Conservation (phyloP, 805 yeast genomes). For the Allodekkera sacchari region DNA sequence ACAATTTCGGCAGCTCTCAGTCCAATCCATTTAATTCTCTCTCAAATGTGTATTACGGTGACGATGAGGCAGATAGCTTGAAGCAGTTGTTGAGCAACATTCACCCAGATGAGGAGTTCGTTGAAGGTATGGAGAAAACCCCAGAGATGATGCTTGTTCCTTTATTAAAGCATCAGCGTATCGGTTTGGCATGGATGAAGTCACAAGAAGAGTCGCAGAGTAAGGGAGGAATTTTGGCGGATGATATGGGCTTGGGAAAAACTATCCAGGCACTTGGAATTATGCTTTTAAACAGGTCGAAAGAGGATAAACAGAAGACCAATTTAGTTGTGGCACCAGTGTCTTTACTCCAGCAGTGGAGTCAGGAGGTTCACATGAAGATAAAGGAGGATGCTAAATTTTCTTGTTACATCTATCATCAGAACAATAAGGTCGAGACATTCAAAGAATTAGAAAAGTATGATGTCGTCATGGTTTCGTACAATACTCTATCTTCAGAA, state of each 20-base stretch:
- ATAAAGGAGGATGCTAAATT: conserved; percentile 38
- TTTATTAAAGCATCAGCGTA: conserved; percentile 57
- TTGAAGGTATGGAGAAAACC: conserved; percentile 46
- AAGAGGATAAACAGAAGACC: conserved; percentile 31
- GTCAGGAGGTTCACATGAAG: conserved; percentile 60
- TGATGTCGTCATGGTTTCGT: conserved; percentile 77
- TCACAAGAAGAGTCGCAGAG: conserved; percentile 54
- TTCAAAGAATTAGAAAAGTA: conserved; percentile 42
- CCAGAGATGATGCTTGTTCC: conserved; percentile 54
- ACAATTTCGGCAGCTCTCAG: too few species aligned
- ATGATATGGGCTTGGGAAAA: conserved; percentile 80
- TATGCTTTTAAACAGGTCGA: conserved; percentile 37
- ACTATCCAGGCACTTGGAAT: conserved; percentile 63
- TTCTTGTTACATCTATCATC: conserved; percentile 55
- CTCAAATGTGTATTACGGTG: conserved; percentile 1
- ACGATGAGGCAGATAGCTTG: conserved; percentile 17
- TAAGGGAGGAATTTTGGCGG: conserved; percentile 67
- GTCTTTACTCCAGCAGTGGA: conserved; percentile 81
- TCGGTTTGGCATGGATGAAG: conserved; percentile 77
- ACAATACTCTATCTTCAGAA: conserved; percentile 71
- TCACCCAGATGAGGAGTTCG: conserved; percentile 38
- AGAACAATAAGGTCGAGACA: conserved; percentile 29
- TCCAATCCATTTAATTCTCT: too few species aligned
- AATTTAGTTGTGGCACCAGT: conserved; percentile 88
- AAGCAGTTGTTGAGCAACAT: conserved; percentile 30